These are phyloP conservation scores for Aspergillus jensenii DNA, from an alignment of 2,329 filamentous ascomycete genomes.

Conservation along the genomic window DNA sequence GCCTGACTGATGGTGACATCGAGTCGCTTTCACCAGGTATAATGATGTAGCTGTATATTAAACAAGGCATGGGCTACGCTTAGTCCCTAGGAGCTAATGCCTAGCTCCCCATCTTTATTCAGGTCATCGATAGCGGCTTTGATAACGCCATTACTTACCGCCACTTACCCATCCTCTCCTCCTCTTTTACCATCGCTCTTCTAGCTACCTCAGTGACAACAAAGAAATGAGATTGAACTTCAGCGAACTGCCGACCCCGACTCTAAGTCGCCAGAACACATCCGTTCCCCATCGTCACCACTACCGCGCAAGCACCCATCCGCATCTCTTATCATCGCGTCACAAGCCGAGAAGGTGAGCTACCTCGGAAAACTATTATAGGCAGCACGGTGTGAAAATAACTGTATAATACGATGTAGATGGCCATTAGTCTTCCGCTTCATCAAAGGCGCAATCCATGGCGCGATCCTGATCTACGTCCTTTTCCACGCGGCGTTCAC, in stretches of 20 bases:
- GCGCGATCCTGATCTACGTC: conserved; percentile 57
- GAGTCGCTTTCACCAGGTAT: neutral
- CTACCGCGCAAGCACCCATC: conserved; percentile 27
- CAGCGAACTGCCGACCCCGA: conserved; percentile 31
- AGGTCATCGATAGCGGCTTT: neutral
- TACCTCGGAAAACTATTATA: neutral
- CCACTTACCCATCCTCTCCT: neutral
- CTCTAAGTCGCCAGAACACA: conserved; percentile 32
- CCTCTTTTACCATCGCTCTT: neutral
- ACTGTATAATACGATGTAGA: conserved; percentile 33
- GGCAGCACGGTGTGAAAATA: neutral
- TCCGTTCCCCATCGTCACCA: conserved; percentile 20
- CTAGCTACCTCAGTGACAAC: neutral
- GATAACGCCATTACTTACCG: neutral
- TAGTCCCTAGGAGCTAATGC: neutral
- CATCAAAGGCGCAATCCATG: conserved; percentile 64
- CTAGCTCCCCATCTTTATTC: neutral
- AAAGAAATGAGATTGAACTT: conserved; percentile 29
- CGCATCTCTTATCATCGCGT: conserved; percentile 32
- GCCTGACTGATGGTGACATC: neutral
- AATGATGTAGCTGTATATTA: neutral
- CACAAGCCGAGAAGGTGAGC: conserved; percentile 32
- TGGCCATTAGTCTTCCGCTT: conserved; percentile 65
- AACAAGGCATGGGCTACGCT: neutral
- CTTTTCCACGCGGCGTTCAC: conserved; percentile 59